Conservation (phyloP, 2,329 filamentous ascomycete genomes). For the Aspergillus quadricinctus region DNA sequence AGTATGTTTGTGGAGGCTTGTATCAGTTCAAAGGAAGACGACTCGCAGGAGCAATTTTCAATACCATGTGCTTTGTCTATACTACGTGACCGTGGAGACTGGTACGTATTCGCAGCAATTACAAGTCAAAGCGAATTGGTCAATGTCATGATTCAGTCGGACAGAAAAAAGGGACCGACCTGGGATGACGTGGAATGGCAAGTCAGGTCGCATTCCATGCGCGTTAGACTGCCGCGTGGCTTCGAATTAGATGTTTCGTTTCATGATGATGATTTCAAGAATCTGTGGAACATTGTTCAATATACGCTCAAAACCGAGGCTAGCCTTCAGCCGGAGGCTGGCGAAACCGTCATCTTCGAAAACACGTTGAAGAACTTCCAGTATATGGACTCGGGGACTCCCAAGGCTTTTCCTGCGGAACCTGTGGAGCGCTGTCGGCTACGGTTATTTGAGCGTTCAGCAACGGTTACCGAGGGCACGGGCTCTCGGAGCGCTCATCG, state of each 20-base stretch:
- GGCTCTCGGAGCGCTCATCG: slow-evolving; percentile 70
- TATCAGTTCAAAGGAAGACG: slow-evolving; percentile 64
- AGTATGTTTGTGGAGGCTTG: slow-evolving; percentile 71
- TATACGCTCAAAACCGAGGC: slow-evolving; percentile 73
- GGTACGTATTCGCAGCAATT: slow-evolving; percentile 66
- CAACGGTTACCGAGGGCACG: slow-evolving; percentile 65
- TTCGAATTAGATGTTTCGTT: slow-evolving; percentile 70
- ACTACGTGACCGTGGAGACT: slow-evolving; percentile 64
- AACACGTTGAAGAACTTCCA: slow-evolving; percentile 69
- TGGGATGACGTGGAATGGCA: slow-evolving; percentile 85
- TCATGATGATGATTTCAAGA: slow-evolving; percentile 71
- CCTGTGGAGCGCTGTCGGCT: slow-evolving; percentile 67
- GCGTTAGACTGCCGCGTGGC: slow-evolving; percentile 68
- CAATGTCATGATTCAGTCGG: slow-evolving; percentile 67
- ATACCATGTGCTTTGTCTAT: slow-evolving; percentile 75
- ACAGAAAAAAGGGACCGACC: slow-evolving; percentile 62
- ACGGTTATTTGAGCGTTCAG: slow-evolving; percentile 68
- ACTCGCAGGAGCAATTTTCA: slow-evolving; percentile 63
- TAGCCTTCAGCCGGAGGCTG: slow-evolving; percentile 62
- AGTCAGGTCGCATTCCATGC: slow-evolving; percentile 60
- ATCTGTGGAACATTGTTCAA: slow-evolving; percentile 77
- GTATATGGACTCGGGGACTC: slow-evolving; percentile 71
- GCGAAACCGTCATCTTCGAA: slow-evolving; percentile 68
- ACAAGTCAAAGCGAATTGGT: slow-evolving; percentile 76
- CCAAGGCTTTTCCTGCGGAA: slow-evolving; percentile 71